phyloP scores from a whole-genome alignment of 2,329 filamentous ascomycete genomes.

The Torrubiellomyces zombiae region DNA sequence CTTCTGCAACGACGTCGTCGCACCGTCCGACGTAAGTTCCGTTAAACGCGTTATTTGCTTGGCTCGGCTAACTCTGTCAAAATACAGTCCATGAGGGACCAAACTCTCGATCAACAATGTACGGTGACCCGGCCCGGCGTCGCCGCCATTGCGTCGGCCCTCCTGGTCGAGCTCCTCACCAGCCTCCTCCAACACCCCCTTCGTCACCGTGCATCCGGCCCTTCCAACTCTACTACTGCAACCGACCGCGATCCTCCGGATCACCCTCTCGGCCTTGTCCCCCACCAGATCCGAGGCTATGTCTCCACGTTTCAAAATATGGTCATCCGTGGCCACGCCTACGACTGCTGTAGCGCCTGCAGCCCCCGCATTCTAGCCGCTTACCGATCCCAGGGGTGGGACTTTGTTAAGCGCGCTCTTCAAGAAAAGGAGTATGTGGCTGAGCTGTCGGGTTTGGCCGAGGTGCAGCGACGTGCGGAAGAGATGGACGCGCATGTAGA shows the following conservation, averaged over 20 bases:
- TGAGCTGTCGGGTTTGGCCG: constrained; percentile 56
- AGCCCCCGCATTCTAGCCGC: constrained; percentile 51
- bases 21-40: constrained; percentile 68
- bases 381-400: constrained; percentile 55
- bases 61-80: constrained; percentile 2
- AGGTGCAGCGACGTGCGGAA: constrained; percentile 47
- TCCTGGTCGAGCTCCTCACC: constrained; percentile 78
- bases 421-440: constrained; percentile 64
- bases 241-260: constrained; percentile 39
- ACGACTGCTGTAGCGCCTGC: constrained; percentile 69
- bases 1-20: constrained; percentile 96
- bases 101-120: constrained; percentile 93
- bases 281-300: constrained; percentile 69
- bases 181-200: constrained; percentile 77
- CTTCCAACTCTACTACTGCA: constrained; percentile 20
- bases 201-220: constrained; percentile 44
- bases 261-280: constrained; percentile 52
- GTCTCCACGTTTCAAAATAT: constrained; percentile 59
- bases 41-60: neutral
- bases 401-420: constrained; percentile 58
- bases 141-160: constrained; percentile 77
- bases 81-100: constrained; percentile 74
- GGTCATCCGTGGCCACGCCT: constrained; percentile 55
- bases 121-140: constrained; percentile 90
- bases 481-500: constrained; percentile 36